Percentiles rank a stretch among this genome's conserved stretches.
Evolutionary conservation across 2,329 filamentous ascomycete genomes (phyloP).

Genomic region (Colletotrichum chrysophilum): DNA sequence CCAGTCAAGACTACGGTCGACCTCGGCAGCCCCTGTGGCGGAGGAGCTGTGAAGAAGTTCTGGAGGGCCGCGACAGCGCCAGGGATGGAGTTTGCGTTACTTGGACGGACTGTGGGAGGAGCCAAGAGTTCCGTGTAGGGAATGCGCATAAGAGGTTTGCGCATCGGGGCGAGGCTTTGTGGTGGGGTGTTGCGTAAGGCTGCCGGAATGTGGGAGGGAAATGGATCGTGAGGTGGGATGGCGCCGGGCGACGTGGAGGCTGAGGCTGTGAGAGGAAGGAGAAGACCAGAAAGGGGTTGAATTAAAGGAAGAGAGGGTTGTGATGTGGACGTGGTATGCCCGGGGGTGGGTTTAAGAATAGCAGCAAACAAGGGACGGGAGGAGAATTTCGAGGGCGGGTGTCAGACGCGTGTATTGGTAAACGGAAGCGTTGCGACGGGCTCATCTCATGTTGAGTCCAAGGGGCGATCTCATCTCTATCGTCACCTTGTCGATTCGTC

Average conservation of each 20-base stretch:
- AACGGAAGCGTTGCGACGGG: slow-evolving; percentile 4
- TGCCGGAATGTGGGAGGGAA: slow-evolving; percentile 13
- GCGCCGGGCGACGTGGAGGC: not conserved
- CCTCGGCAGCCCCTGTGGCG: slow-evolving; percentile 52
- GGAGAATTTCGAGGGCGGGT: not conserved
- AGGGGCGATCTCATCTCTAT: not conserved
- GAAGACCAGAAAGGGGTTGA: not conserved
- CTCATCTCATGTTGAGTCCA: slow-evolving; percentile 7
- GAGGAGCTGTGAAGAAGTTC: slow-evolving; percentile 73
- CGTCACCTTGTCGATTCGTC: slow-evolving; percentile 11
- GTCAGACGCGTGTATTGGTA: slow-evolving; percentile 1
- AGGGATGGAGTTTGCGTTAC: slow-evolving; percentile 69
- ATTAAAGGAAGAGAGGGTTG: not conserved
- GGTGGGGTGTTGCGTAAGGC: slow-evolving; percentile 7
- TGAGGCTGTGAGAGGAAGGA: slow-evolving; percentile 4
- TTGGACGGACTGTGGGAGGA: slow-evolving; percentile 75
- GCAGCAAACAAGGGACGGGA: slow-evolving; percentile 1
- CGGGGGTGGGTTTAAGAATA: not conserved
- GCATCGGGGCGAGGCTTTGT: slow-evolving; percentile 48
- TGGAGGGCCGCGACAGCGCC: slow-evolving; percentile 80
- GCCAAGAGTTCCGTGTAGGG: slow-evolving; percentile 88
- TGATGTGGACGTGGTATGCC: not conserved
- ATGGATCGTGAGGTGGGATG: not conserved
- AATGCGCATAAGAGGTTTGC: slow-evolving; percentile 81
- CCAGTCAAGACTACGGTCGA: slow-evolving; percentile 68